phyloP scores from a whole-genome alignment of 768 basidiomycete species.

The Boletus speciosus region DNA sequence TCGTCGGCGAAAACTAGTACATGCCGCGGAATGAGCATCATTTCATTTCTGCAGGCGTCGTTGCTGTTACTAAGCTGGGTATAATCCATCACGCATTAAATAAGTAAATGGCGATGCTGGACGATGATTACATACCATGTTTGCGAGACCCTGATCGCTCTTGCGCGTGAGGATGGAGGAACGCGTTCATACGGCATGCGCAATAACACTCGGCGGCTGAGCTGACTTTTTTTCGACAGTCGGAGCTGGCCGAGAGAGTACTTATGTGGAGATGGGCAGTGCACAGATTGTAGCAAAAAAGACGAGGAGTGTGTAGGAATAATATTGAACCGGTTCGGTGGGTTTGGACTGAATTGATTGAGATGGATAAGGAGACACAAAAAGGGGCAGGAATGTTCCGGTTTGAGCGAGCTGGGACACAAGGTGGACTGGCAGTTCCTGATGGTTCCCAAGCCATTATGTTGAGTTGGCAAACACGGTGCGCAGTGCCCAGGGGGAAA shows the following conservation, averaged over 20 bases:
- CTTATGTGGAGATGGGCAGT: constrained; percentile 13
- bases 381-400: constrained; percentile 12
- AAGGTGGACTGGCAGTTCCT: constrained; percentile 26
- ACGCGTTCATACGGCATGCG: constrained; percentile 16
- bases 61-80: background rate
- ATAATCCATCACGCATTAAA: background rate
- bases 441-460: constrained; percentile 29
- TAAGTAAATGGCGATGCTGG: constrained; percentile 1
- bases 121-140: background rate
- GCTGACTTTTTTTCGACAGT: background rate
- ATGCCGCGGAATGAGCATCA: background rate
- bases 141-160: constrained; percentile 19
- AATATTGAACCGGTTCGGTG: constrained; percentile 12
- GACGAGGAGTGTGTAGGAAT: background rate
- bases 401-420: constrained; percentile 24
- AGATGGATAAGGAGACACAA: constrained; percentile 20
- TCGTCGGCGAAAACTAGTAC: background rate
- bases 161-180: constrained; percentile 3
- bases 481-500: background rate
- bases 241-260: background rate
- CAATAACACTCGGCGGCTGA: constrained; percentile 15
- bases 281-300: constrained; percentile 4
- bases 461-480: background rate
- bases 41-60: constrained; percentile 11
- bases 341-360: constrained; percentile 17